Conservation (phyloP, 2,329 filamentous ascomycete genomes). For the Xylaria sp. region DNA sequence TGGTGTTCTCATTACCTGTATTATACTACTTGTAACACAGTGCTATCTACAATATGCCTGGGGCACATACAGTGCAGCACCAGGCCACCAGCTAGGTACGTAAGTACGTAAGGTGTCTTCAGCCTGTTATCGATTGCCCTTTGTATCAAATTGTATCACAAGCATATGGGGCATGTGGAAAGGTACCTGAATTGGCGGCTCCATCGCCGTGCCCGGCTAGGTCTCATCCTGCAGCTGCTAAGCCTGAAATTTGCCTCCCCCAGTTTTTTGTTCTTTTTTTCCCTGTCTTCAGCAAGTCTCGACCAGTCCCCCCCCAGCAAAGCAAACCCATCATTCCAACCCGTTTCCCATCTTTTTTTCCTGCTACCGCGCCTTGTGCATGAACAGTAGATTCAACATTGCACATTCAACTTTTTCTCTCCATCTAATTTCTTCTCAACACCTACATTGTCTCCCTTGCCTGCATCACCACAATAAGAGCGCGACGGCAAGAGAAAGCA, state of each 20-base stretch:
- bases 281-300: conserved; percentile 29
- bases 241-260: conserved; percentile 45
- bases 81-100: background rate
- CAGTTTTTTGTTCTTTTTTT: conserved; percentile 39
- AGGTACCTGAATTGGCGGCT: background rate
- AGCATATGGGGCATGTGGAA: background rate
- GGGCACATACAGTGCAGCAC: background rate
- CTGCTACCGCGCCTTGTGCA: conserved; percentile 33
- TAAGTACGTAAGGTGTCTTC: conserved; percentile 1
- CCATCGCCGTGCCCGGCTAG: background rate
- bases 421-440: background rate
- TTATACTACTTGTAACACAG: background rate
- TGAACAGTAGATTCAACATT: conserved; percentile 24
- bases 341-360: conserved; percentile 23
- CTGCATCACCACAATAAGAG: background rate
- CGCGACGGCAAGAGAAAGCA: background rate
- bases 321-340: conserved; percentile 22
- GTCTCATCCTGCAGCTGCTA: conserved; percentile 5
- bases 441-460: background rate
- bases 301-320: conserved; percentile 9
- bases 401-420: background rate
- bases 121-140: background rate
- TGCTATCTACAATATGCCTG: background rate
- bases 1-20: background rate
- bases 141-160: background rate